Percentiles rank a stretch among this genome's conserved stretches.
These are phyloP conservation scores for Iodosphaeria phyllophila DNA, from an alignment of 2,329 filamentous ascomycete genomes.

Conservation along the genomic window DNA sequence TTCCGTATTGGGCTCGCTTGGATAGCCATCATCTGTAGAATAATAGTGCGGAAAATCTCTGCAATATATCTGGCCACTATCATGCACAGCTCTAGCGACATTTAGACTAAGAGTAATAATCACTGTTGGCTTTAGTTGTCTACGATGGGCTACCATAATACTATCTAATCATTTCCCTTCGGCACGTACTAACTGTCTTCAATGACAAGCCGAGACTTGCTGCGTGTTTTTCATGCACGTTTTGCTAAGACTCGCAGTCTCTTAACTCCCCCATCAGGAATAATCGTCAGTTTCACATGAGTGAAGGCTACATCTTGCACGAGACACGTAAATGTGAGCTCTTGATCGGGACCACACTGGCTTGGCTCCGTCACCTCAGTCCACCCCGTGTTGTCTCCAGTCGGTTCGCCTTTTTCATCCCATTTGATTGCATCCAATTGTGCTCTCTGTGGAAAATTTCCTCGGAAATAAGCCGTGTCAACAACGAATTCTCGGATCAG, in stretches of 20 bases:
- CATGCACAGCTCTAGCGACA: too few species aligned
- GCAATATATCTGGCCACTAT: too few species aligned
- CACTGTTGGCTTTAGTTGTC: too few species aligned
- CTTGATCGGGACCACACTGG: conserved; percentile 53
- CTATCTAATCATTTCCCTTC: too few species aligned
- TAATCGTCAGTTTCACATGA: conserved; percentile 74
- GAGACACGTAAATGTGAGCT: conserved; percentile 44
- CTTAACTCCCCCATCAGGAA: conserved; percentile 72
- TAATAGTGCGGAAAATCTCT: too few species aligned
- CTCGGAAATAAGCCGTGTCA: conserved; percentile 68
- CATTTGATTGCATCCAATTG: conserved; percentile 44
- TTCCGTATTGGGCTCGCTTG: too few species aligned
- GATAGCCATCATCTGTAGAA: too few species aligned
- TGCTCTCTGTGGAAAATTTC: conserved; percentile 67
- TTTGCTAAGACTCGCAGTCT: conserved; percentile 60
- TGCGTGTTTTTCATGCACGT: too few species aligned
- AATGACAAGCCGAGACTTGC: too few species aligned
- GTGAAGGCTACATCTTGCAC: conserved; percentile 45
- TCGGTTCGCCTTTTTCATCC: conserved; percentile 33
- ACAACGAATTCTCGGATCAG: conserved; percentile 48
- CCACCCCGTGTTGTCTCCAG: conserved; percentile 41
- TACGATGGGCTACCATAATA: too few species aligned
- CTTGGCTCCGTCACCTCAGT: conserved; percentile 43
- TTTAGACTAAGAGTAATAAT: too few species aligned
- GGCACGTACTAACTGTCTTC: too few species aligned